Conservation (phyloP, 2,329 filamentous ascomycete species). For the Diaporthe citriasiana region DNA sequence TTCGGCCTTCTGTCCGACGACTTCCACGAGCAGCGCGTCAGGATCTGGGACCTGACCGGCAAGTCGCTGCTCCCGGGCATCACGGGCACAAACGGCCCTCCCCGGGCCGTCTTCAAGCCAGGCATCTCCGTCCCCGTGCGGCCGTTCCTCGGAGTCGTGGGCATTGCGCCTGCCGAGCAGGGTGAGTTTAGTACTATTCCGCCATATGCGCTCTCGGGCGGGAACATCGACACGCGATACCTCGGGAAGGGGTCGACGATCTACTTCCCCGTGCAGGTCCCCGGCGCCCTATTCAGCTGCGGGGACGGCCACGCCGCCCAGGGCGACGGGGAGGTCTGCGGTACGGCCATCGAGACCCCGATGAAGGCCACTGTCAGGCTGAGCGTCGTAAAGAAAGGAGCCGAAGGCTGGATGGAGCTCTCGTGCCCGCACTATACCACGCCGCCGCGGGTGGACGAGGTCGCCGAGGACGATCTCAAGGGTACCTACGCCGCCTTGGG, state of each 20-base stretch:
- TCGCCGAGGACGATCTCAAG: slow-evolving; percentile 55
- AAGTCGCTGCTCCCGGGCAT: slow-evolving; percentile 36
- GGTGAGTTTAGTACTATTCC: slow-evolving; percentile 65
- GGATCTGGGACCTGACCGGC: slow-evolving; percentile 62
- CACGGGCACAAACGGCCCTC: slow-evolving; percentile 46
- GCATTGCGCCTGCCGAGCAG: slow-evolving; percentile 60
- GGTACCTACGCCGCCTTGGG: slow-evolving; percentile 70
- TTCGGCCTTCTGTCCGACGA: slow-evolving; percentile 66
- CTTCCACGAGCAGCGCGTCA: slow-evolving; percentile 58
- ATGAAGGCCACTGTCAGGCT: slow-evolving; percentile 64
- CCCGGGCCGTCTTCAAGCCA: slow-evolving; percentile 59
- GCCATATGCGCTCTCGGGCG: slow-evolving; percentile 62
- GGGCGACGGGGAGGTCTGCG: slow-evolving; percentile 68
- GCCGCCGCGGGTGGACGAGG: slow-evolving; percentile 53
- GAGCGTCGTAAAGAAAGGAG: slow-evolving; percentile 60
- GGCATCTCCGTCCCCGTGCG: slow-evolving; percentile 63
- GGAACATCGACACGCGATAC: slow-evolving; percentile 69
- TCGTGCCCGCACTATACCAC: slow-evolving; percentile 63
- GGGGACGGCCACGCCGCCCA: slow-evolving; percentile 69
- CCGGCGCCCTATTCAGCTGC: slow-evolving; percentile 66
- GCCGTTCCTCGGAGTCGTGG: slow-evolving; percentile 67
- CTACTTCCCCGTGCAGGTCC: slow-evolving; percentile 63
- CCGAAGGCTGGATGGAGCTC: slow-evolving; percentile 49
- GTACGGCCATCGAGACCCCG: slow-evolving; percentile 69
- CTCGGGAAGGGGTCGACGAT: slow-evolving; percentile 61